phyloP scores from a whole-genome alignment of 129 eudicot species.

The Tagetes erecta region DNA sequence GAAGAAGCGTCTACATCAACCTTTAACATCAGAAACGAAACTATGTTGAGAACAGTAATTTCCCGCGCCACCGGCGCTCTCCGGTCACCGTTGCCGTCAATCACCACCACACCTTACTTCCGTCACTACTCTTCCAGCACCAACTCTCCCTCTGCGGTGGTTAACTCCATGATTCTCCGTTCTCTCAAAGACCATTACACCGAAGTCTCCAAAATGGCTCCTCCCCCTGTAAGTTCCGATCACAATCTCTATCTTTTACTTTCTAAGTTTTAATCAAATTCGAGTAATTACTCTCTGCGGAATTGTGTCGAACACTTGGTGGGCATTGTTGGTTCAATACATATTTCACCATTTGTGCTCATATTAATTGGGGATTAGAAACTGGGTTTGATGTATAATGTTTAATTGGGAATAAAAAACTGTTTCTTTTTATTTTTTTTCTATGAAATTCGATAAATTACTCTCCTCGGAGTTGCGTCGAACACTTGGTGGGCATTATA shows the following conservation, averaged over 20 bases:
- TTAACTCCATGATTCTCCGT: constrained; percentile 67
- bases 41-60: constrained; percentile 56
- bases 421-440: too few relatives aligned
- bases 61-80: constrained; percentile 45
- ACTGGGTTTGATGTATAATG: not conserved
- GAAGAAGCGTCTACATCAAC: not conserved
- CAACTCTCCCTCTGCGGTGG: constrained; percentile 46
- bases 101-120: constrained; percentile 24
- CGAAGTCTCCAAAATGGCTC: constrained; percentile 73
- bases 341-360: not conserved
- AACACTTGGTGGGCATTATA: not conserved
- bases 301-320: constrained; percentile 32
- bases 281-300: not conserved
- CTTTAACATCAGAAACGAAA: constrained; percentile 3
- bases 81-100: constrained; percentile 32
- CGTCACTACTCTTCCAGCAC: constrained; percentile 40
- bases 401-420: not conserved
- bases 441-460: not conserved
- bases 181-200: constrained; percentile 81
- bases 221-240: constrained; percentile 58
- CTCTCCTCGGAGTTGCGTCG: not conserved
- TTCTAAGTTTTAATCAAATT: not conserved
- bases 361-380: not conserved
- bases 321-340: constrained; percentile 15
- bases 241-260: constrained; percentile 12